phyloP scores from a whole-genome alignment of 495 filamentous ascomycete genomes.

The Trichoderma orchidacearum region DNA sequence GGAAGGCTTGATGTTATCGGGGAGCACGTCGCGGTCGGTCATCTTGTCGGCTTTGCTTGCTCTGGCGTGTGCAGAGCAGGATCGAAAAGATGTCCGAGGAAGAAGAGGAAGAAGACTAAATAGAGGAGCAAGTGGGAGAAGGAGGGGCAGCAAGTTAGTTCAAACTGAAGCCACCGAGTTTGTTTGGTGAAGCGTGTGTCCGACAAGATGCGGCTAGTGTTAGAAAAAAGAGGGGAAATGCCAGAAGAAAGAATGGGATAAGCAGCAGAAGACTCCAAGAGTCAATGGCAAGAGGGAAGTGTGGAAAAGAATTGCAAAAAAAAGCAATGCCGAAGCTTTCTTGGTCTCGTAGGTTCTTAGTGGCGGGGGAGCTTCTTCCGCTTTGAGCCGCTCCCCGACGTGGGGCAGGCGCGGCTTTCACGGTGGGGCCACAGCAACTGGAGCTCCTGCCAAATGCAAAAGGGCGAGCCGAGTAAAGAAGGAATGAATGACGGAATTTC shows the following conservation, averaged over 20 bases:
- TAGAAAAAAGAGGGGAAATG: too few relatives aligned
- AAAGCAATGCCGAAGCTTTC: too few relatives aligned
- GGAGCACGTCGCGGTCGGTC: slow-evolving; percentile 40
- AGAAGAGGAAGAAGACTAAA: not conserved
- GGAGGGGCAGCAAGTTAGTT: not conserved
- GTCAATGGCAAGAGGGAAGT: too few relatives aligned
- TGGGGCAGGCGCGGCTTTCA: not conserved
- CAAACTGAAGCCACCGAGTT: too few relatives aligned
- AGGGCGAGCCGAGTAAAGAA: not conserved
- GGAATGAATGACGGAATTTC: too few relatives aligned
- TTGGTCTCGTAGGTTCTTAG: too few relatives aligned
- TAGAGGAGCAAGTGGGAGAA: not conserved
- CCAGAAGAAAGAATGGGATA: too few relatives aligned
- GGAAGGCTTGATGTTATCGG: slow-evolving; percentile 57
- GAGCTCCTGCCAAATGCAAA: not conserved
- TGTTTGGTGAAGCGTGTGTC: too few relatives aligned
- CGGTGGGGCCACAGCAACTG: not conserved
- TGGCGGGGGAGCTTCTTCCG: not conserved
- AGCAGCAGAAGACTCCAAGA: too few relatives aligned
- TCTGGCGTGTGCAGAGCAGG: not conserved
- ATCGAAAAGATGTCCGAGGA: not conserved
- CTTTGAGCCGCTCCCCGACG: not conserved
- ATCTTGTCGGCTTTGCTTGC: slow-evolving; percentile 17
- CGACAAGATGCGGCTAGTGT: too few relatives aligned
- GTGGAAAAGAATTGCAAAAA: too few relatives aligned